A percentile compares a stretch with the other conserved stretches of the same genome.
Conservation (phyloP, 2,329 filamentous ascomycete species). For the Ophiostoma australiae region DNA sequence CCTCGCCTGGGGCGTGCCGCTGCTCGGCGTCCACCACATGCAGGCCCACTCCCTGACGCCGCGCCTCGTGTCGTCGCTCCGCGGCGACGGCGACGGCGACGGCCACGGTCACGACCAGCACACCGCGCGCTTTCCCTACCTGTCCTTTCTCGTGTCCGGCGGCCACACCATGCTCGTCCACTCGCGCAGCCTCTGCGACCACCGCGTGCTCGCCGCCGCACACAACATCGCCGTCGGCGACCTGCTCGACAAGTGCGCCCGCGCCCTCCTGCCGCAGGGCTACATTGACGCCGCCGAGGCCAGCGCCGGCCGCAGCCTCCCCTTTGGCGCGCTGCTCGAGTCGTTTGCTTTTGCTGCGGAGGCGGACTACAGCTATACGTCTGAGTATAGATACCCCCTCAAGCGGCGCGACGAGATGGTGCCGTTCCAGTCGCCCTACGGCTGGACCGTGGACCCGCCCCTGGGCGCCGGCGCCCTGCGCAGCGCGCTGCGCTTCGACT, state of each 20-base stretch:
- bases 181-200: conserved; percentile 62
- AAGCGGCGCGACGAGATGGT: conserved; percentile 55
- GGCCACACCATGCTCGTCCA: conserved; percentile 85
- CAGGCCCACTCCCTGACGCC: conserved; percentile 91
- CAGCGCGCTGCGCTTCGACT: conserved; percentile 63
- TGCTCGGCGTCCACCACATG: conserved; percentile 93
- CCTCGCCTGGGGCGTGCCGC: conserved; percentile 73
- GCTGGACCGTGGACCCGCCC: conserved; percentile 67
- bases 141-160: conserved; percentile 84
- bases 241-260: conserved; percentile 79
- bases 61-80: conserved; percentile 59
- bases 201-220: conserved; percentile 67
- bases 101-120: too few relatives aligned
- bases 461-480: conserved; percentile 44
- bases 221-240: conserved; percentile 85
- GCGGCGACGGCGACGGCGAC: too few relatives aligned
- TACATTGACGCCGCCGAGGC: conserved; percentile 44
- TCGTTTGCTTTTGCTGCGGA: conserved; percentile 57
- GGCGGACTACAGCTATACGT: conserved; percentile 44
- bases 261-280: conserved; percentile 63
- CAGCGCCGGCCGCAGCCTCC: conserved; percentile 50
- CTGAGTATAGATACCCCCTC: conserved; percentile 43
- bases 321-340: conserved; percentile 79
- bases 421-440: conserved; percentile 36
- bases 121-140: conserved; percentile 63